phyloP scores from a whole-genome alignment of 2,329 filamentous ascomycete genomes.

The Stenocarpella maydis region DNA sequence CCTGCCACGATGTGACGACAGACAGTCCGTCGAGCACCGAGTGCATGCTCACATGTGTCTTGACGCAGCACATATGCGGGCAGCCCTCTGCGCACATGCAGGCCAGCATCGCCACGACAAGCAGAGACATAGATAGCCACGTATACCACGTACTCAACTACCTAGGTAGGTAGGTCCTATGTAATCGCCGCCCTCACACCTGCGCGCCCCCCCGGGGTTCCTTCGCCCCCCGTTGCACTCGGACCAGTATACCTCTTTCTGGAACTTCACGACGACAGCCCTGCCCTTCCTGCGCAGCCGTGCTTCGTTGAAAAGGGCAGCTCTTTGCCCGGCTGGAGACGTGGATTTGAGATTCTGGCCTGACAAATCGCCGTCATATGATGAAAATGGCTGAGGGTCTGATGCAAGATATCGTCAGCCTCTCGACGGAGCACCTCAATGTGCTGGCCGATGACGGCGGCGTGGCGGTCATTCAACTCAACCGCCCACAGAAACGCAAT shows the following conservation, averaged over 20 bases:
- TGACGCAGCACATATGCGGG: slow-evolving; percentile 18
- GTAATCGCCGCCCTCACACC: too few species aligned
- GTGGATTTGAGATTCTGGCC: slow-evolving; percentile 10
- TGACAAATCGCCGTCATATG: slow-evolving; percentile 9
- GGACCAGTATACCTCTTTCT: slow-evolving; percentile 15
- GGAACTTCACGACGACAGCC: background rate
- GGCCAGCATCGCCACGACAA: background rate
- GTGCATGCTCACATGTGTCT: background rate
- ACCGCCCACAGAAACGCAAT: slow-evolving; percentile 65
- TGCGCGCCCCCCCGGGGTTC: too few species aligned
- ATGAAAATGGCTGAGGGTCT: background rate
- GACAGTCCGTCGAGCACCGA: background rate
- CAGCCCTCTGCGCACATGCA: slow-evolving; percentile 11
- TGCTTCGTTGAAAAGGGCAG: slow-evolving; percentile 25
- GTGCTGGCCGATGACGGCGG: slow-evolving; percentile 40
- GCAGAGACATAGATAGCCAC: background rate
- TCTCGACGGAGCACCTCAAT: slow-evolving; percentile 22
- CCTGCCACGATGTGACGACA: background rate
- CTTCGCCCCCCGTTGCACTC: background rate
- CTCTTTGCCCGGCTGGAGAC: background rate
- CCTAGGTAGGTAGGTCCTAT: too few species aligned
- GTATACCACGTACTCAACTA: slow-evolving; percentile 1
- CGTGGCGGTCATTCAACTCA: slow-evolving; percentile 58
- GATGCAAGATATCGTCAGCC: slow-evolving; percentile 17
- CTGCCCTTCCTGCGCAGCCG: background rate